Conservation (phyloP, 2,329 filamentous ascomycete species). For the Byssoonygena ceratinophila region DNA sequence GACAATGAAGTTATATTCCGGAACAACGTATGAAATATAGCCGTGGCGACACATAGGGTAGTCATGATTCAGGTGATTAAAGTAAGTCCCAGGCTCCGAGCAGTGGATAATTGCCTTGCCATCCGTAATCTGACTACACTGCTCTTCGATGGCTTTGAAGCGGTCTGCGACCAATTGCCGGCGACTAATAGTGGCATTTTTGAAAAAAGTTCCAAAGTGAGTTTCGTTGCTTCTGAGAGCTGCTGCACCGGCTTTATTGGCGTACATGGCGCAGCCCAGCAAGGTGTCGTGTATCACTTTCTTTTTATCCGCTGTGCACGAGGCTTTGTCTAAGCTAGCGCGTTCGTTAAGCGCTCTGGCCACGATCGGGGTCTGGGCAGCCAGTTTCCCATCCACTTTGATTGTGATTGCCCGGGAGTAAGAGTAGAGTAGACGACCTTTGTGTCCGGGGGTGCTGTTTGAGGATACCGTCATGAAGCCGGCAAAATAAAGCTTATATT, state of each 20-base stretch:
- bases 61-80: too few species aligned
- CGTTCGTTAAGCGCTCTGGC: not conserved
- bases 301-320: not conserved
- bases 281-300: too few species aligned
- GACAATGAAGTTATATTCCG: not conserved
- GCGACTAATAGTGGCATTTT: too few species aligned
- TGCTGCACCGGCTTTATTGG: too few species aligned
- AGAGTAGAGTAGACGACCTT: constrained; percentile 47
- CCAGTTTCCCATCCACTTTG: constrained; percentile 42
- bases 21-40: not conserved
- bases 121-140: too few species aligned
- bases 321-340: not conserved
- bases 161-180: too few species aligned
- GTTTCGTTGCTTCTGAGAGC: too few species aligned
- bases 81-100: too few species aligned
- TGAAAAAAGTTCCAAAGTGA: too few species aligned
- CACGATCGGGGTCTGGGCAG: not conserved
- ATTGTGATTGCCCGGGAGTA: constrained; percentile 50
- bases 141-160: too few species aligned
- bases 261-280: too few species aligned
- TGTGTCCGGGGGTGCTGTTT: constrained; percentile 43
- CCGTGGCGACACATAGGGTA: not conserved
- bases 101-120: too few species aligned
- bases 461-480: constrained; percentile 48
- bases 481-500: constrained; percentile 45